Evolutionary conservation across 768 basidiomycete species (phyloP).

Genomic region (Coprinopsis strossmayeri): DNA sequence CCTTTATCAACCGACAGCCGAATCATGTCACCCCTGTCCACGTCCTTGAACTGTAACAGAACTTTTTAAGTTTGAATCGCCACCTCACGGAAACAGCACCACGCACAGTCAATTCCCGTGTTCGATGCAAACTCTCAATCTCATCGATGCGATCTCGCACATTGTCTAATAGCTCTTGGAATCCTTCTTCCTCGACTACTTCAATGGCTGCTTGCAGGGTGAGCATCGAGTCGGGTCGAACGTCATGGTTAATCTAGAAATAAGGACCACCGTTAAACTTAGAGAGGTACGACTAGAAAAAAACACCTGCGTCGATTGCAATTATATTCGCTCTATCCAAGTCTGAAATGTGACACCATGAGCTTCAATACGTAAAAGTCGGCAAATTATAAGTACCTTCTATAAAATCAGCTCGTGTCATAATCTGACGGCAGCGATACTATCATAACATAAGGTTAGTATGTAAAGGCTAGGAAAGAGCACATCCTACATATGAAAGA

Average conservation of each 20-base stretch:
- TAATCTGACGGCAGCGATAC: slow-evolving; percentile 72
- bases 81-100: not conserved
- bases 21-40: slow-evolving; percentile 41
- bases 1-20: slow-evolving; percentile 54
- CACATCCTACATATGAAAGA: slow-evolving; percentile 49
- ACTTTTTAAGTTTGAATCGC: not conserved
- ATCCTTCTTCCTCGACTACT: slow-evolving; percentile 68
- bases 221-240: slow-evolving; percentile 76
- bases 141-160: slow-evolving; percentile 77
- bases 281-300: no score
- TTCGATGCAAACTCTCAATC: slow-evolving; percentile 80
- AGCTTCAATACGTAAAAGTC: not conserved
- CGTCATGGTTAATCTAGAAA: slow-evolving; percentile 59
- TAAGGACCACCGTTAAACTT: no score
- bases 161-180: slow-evolving; percentile 68
- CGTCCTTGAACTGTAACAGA: slow-evolving; percentile 38
- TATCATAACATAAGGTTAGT: slow-evolving; percentile 16
- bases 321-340: slow-evolving; percentile 70
- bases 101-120: slow-evolving; percentile 67
- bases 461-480: not conserved
- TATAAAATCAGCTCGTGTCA: slow-evolving; percentile 81
- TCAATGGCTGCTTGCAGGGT: slow-evolving; percentile 66
- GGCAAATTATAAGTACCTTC: slow-evolving; percentile 41
- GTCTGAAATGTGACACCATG: slow-evolving; percentile 26
- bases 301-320: slow-evolving; percentile 60